A percentile compares a stretch with the other conserved stretches of the same genome.
These are phyloP conservation scores for Castanospermum australe DNA, from an alignment of 306 rosid species.

Conservation along the genomic window DNA sequence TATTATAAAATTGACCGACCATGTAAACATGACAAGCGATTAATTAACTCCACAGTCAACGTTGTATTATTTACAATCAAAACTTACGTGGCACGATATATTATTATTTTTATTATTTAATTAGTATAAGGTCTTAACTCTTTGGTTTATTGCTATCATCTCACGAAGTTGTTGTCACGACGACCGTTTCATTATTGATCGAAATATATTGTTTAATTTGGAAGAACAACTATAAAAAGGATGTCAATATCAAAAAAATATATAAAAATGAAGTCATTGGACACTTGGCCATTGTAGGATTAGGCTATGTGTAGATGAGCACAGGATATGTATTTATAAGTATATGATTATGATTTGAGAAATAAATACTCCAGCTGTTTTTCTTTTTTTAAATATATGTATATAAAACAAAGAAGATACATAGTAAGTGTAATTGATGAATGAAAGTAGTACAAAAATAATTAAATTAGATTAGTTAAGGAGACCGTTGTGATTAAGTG, in stretches of 20 bases:
- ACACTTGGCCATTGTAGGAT: slow-evolving; percentile 31
- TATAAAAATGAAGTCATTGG: neutral
- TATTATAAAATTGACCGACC: too few relatives aligned
- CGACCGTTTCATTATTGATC: slow-evolving; percentile 9
- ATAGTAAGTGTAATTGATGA: too few relatives aligned
- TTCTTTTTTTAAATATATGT: too few relatives aligned
- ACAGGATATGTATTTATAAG: too few relatives aligned
- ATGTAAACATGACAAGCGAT: neutral
- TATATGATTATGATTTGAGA: too few relatives aligned
- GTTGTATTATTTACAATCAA: neutral
- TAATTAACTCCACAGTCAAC: neutral
- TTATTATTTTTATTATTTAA: slow-evolving; percentile 5
- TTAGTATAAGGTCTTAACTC: neutral
- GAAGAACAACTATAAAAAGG: neutral
- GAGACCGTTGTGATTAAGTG: too few relatives aligned
- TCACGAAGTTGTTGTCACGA: slow-evolving; percentile 9
- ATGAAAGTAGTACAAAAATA: too few relatives aligned
- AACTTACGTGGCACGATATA: neutral
- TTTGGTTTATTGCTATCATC: neutral
- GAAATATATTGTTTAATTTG: neutral
- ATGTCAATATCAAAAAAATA: neutral
- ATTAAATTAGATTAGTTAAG: too few relatives aligned
- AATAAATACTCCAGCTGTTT: too few relatives aligned
- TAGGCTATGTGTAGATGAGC: neutral
- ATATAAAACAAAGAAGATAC: too few relatives aligned